Evolutionary conservation across 73 alveolate genomes (phyloP).

Genomic region (Blepharisma japonicum): DNA sequence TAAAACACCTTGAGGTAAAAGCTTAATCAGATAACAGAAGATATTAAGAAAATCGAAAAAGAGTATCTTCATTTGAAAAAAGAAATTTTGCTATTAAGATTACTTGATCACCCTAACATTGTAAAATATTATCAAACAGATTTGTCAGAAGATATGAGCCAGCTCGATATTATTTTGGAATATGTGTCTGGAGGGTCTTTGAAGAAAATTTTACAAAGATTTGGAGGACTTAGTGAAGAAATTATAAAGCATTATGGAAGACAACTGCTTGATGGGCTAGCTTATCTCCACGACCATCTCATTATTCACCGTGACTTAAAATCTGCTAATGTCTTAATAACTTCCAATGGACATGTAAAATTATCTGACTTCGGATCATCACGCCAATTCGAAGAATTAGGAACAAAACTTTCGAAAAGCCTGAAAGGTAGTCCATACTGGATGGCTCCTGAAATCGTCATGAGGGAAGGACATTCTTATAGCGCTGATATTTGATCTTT

Average conservation of each 20-base stretch:
- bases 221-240: slow-evolving; percentile 41
- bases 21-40: background rate
- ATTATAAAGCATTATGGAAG: slow-evolving; percentile 43
- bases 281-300: slow-evolving; percentile 58
- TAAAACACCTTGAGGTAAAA: slow-evolving; percentile 49
- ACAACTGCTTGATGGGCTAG: slow-evolving; percentile 60
- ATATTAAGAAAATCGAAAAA: background rate
- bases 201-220: slow-evolving; percentile 32
- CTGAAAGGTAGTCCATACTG: slow-evolving; percentile 72
- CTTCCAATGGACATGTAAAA: slow-evolving; percentile 38
- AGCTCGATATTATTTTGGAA: slow-evolving; percentile 66
- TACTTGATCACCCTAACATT: slow-evolving; percentile 63
- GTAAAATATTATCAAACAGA: slow-evolving; percentile 70
- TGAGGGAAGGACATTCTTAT: slow-evolving; percentile 50
- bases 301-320: slow-evolving; percentile 77
- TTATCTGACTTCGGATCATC: slow-evolving; percentile 51
- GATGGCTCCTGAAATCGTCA: slow-evolving; percentile 87
- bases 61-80: slow-evolving; percentile 37
- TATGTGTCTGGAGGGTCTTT: slow-evolving; percentile 71
- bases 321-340: slow-evolving; percentile 70
- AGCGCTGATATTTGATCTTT: slow-evolving; percentile 57
- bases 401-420: background rate
- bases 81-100: slow-evolving; percentile 54
- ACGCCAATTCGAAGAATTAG: background rate
- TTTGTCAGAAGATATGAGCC: slow-evolving; percentile 34